These are phyloP conservation scores for Epichloe amarillans DNA, from an alignment of 2,329 filamentous ascomycete species.

Conservation along the genomic window DNA sequence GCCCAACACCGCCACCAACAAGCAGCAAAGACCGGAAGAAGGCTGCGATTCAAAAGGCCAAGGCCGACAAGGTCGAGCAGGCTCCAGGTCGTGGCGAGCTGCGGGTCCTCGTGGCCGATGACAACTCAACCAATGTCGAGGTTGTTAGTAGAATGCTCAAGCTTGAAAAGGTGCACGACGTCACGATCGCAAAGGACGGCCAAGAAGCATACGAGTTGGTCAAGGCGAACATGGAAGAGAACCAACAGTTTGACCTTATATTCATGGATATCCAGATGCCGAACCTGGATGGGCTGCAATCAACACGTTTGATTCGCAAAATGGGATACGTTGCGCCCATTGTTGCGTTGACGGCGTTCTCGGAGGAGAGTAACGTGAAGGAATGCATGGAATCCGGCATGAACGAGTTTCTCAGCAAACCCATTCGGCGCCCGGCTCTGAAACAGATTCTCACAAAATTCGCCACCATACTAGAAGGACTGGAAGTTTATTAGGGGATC, in stretches of 20 bases:
- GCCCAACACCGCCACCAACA: conserved; percentile 19
- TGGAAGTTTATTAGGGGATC: conserved; percentile 9
- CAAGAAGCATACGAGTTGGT: conserved; percentile 82
- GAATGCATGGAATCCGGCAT: conserved; percentile 82
- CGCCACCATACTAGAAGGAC: conserved; percentile 64
- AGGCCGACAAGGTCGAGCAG: conserved; percentile 34
- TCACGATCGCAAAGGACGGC: conserved; percentile 74
- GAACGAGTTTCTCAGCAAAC: conserved; percentile 73
- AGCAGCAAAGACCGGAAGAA: conserved; percentile 43
- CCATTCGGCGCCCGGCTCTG: conserved; percentile 68
- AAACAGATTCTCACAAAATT: conserved; percentile 81
- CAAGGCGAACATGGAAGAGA: conserved; percentile 64
- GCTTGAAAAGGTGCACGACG: conserved; percentile 70
- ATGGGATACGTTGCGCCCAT: conserved; percentile 83
- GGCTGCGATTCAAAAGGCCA: conserved; percentile 50
- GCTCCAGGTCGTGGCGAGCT: conserved; percentile 46
- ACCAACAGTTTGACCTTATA: conserved; percentile 68
- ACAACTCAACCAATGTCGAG: conserved; percentile 45
- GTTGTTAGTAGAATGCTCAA: conserved; percentile 53
- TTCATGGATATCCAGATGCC: conserved; percentile 98
- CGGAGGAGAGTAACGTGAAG: conserved; percentile 78
- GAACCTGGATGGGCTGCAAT: conserved; percentile 78
- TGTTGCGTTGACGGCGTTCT: conserved; percentile 80
- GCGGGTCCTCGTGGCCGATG: conserved; percentile 73
- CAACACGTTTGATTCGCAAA: conserved; percentile 69